These are phyloP conservation scores for Aspergillus eucalypticola DNA, from an alignment of 2,329 filamentous ascomycete genomes.

Conservation along the genomic window DNA sequence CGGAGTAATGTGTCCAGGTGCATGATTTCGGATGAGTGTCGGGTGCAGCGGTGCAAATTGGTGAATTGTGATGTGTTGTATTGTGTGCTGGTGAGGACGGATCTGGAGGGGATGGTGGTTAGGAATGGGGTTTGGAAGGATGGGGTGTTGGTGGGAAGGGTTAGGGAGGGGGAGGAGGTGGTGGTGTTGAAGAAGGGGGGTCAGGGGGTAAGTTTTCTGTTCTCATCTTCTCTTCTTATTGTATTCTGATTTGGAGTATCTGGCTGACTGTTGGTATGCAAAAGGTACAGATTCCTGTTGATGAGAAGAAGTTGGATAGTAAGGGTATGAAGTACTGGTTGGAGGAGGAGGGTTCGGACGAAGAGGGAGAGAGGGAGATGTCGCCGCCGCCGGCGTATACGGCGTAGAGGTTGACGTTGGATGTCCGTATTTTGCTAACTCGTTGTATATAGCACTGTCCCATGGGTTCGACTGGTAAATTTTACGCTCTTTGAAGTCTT, in stretches of 20 bases:
- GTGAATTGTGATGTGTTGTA: conserved; percentile 25
- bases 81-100: conserved; percentile 22
- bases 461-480: too few species aligned
- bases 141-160: conserved; percentile 25
- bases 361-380: too few species aligned
- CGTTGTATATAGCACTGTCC: too few species aligned
- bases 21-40: conserved; percentile 9
- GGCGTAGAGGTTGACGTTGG: too few species aligned
- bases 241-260: not conserved
- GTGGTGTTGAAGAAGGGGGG: conserved; percentile 14
- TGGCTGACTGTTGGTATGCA: not conserved
- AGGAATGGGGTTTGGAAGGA: conserved; percentile 30
- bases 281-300: not conserved
- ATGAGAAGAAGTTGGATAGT: too few species aligned
- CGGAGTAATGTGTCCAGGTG: conserved; percentile 17
- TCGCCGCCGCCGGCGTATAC: too few species aligned
- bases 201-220: conserved; percentile 9
- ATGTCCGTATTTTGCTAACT: too few species aligned
- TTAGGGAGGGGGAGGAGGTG: conserved; percentile 19
- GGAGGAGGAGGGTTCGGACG: conserved; percentile 58
- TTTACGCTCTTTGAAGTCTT: too few species aligned
- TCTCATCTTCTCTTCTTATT: not conserved
- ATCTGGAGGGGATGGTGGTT: conserved; percentile 26
- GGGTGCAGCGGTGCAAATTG: conserved; percentile 15
- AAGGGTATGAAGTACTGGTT: not conserved